These are phyloP conservation scores for Pontederia crassipes DNA, from an alignment of 176 grass and related monocot genomes.

Conservation along the genomic window DNA sequence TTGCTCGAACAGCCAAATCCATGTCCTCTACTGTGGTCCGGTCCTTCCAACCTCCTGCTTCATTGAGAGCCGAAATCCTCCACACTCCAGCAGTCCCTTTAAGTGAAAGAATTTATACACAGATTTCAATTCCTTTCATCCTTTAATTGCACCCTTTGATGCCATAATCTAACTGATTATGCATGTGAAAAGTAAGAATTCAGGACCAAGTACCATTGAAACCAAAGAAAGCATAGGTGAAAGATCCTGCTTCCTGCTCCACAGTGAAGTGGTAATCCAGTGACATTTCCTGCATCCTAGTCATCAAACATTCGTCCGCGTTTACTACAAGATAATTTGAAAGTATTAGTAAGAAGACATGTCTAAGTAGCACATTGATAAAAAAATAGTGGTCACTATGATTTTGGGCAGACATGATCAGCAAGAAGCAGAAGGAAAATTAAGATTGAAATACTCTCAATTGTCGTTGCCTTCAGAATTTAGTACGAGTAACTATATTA, in stretches of 20 bases:
- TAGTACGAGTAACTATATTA: too few species aligned
- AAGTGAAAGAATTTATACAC: too few species aligned
- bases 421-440: too few species aligned
- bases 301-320: conserved; percentile 13
- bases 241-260: conserved; percentile 18
- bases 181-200: neutral
- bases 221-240: conserved; percentile 11
- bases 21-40: conserved; percentile 17
- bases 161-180: neutral
- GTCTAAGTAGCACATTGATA: too few species aligned
- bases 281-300: conserved; percentile 18
- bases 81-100: conserved; percentile 13
- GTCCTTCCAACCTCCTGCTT: conserved; percentile 20
- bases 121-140: too few species aligned
- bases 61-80: conserved; percentile 7
- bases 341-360: neutral
- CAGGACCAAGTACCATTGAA: neutral
- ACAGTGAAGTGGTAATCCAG: conserved; percentile 17
- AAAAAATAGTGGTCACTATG: too few species aligned
- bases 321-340: neutral
- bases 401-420: too few species aligned
- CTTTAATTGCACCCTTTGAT: neutral
- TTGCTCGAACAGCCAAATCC: conserved; percentile 21
- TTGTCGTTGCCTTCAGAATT: too few species aligned
- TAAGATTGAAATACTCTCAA: too few species aligned